Percentiles rank a stretch among this genome's conserved stretches.
Conservation (phyloP, 805 yeast genomes). For the Kuraishia ogatae region DNA sequence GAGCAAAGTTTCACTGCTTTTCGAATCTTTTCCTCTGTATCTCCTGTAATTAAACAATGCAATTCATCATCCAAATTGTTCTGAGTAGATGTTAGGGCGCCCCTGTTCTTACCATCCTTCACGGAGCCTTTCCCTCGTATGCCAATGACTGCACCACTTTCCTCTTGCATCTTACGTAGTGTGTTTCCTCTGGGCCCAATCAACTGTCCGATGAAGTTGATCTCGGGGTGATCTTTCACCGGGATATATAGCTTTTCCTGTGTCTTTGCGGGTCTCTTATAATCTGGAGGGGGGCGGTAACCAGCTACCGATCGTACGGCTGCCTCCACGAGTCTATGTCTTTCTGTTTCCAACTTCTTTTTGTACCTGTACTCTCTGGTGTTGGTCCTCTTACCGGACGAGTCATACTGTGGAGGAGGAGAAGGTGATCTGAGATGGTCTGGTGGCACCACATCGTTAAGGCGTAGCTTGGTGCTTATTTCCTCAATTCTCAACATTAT, state of each 20-base stretch:
- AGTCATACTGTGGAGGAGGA: conserved; percentile 89
- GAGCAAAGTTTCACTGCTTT: conserved; percentile 70
- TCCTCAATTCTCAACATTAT: conserved; percentile 71
- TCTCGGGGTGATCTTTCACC: conserved; percentile 76
- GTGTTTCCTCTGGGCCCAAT: conserved; percentile 97
- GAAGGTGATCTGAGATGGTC: conserved; percentile 58
- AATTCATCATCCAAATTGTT: conserved; percentile 69
- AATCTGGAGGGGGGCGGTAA: conserved; percentile 74
- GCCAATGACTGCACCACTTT: conserved; percentile 84
- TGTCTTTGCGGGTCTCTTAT: conserved; percentile 53
- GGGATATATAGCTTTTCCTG: conserved; percentile 83
- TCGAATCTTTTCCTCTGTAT: conserved; percentile 65
- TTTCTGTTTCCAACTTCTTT: conserved; percentile 62
- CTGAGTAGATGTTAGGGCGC: conserved; percentile 36
- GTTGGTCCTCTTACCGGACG: conserved; percentile 73
- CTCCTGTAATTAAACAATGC: conserved; percentile 84
- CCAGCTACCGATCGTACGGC: conserved; percentile 68
- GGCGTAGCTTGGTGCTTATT: conserved; percentile 49
- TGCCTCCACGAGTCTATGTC: conserved; percentile 68
- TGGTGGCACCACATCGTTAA: conserved; percentile 44
- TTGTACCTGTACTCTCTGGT: conserved; percentile 67
- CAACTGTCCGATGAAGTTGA: conserved; percentile 85
- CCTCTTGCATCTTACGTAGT: conserved; percentile 65
- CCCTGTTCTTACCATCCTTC: conserved; percentile 72
- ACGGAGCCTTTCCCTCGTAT: conserved; percentile 95